These are phyloP conservation scores for Candida krabiensis DNA, from an alignment of 805 yeast species.

Conservation along the genomic window DNA sequence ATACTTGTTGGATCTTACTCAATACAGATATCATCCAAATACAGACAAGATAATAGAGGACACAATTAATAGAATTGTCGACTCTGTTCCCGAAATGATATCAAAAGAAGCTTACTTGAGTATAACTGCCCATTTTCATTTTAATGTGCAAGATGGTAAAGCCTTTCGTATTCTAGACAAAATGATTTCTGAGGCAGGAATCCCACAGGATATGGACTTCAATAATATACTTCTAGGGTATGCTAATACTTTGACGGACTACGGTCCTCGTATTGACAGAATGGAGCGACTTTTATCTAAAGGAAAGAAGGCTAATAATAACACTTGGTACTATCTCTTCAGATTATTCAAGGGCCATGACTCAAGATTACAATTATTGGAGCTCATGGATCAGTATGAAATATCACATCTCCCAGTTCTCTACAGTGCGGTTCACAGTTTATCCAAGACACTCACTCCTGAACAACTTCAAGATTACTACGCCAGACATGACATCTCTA, in stretches of 20 bases:
- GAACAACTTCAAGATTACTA: slow-evolving; percentile 18
- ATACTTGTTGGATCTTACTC: slow-evolving; percentile 20
- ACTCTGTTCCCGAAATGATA: slow-evolving; percentile 14
- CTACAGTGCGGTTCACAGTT: slow-evolving; percentile 14
- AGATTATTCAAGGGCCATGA: slow-evolving; percentile 17
- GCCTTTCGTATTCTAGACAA: slow-evolving; percentile 18
- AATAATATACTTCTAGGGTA: slow-evolving; percentile 25
- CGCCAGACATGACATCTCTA: slow-evolving; percentile 11
- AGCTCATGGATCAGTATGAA: slow-evolving; percentile 23
- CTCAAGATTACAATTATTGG: slow-evolving; percentile 20
- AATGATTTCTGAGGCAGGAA: slow-evolving; percentile 20
- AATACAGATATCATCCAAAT: slow-evolving; percentile 17
- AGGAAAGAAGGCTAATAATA: slow-evolving; percentile 19
- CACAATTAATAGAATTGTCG: slow-evolving; percentile 12
- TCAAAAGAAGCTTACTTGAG: slow-evolving; percentile 21
- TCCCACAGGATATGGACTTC: slow-evolving; percentile 28
- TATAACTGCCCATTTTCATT: slow-evolving; percentile 19
- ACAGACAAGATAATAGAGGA: slow-evolving; percentile 13
- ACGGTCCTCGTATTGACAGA: slow-evolving; percentile 18
- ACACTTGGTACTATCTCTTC: slow-evolving; percentile 31
- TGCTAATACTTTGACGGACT: slow-evolving; percentile 14
- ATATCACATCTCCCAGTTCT: slow-evolving; percentile 25
- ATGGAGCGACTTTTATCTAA: slow-evolving; percentile 16
- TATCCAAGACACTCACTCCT: slow-evolving; percentile 15
- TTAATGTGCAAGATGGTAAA: slow-evolving; percentile 15